Conservation (phyloP, 1,139 yeast genomes). For the Candida sojae region DNA sequence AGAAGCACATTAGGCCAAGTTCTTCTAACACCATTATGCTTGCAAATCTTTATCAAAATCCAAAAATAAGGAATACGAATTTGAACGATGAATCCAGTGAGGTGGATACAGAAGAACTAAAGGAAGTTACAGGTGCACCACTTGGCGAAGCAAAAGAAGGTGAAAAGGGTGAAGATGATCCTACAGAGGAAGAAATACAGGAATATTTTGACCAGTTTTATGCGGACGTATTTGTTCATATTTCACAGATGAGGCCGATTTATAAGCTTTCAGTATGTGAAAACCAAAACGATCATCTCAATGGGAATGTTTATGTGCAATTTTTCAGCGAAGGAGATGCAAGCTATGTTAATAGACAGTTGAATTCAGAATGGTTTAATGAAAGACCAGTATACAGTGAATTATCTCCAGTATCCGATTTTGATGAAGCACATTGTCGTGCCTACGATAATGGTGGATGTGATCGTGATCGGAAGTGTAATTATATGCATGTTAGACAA, state of each 20-base stretch:
- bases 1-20: slow-evolving; percentile 73
- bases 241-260: slow-evolving; percentile 64
- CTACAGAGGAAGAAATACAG: slow-evolving; percentile 44
- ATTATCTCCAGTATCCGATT: slow-evolving; percentile 71
- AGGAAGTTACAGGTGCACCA: slow-evolving; percentile 15
- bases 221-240: slow-evolving; percentile 71
- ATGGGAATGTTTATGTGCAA: slow-evolving; percentile 81
- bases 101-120: neutral
- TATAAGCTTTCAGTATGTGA: slow-evolving; percentile 75
- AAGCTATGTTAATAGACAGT: slow-evolving; percentile 53
- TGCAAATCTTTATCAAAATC: slow-evolving; percentile 71
- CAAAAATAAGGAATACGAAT: slow-evolving; percentile 33
- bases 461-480: slow-evolving; percentile 78
- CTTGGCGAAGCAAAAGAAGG: slow-evolving; percentile 18
- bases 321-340: slow-evolving; percentile 62
- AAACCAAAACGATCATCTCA: slow-evolving; percentile 74
- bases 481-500: slow-evolving; percentile 77
- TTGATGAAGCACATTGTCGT: slow-evolving; percentile 72
- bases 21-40: slow-evolving; percentile 67
- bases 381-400: slow-evolving; percentile 82
- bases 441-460: slow-evolving; percentile 68
- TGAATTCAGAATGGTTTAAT: slow-evolving; percentile 83
- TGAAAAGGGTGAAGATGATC: slow-evolving; percentile 10
- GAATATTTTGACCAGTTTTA: slow-evolving; percentile 64
- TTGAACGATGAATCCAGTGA: neutral